Conservation (phyloP, 2,329 filamentous ascomycete species). For the Fusarium zealandicum region DNA sequence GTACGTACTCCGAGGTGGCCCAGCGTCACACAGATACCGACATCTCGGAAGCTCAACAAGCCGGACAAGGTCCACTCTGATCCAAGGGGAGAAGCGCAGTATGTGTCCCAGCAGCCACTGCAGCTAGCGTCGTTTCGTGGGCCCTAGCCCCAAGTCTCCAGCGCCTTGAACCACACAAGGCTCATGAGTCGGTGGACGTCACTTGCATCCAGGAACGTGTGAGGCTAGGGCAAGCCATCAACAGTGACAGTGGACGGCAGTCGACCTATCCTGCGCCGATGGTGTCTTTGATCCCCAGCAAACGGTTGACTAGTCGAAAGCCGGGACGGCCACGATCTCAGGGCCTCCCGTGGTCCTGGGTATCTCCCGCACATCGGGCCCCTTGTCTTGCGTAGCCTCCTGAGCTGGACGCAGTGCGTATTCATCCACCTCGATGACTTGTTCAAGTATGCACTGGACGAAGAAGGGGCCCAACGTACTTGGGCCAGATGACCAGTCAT, state of each 20-base stretch:
- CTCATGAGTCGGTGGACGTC: slow-evolving; percentile 41
- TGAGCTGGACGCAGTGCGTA: too few species aligned
- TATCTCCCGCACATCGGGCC: slow-evolving; percentile 40
- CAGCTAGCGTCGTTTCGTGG: slow-evolving; percentile 31
- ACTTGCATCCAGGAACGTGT: slow-evolving; percentile 44
- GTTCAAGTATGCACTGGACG: slow-evolving; percentile 4
- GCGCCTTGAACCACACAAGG: slow-evolving; percentile 29
- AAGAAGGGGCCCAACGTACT: slow-evolving; percentile 10
- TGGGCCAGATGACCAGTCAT: slow-evolving; percentile 37
- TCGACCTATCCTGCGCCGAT: slow-evolving; percentile 37
- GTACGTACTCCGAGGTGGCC: slow-evolving; percentile 9
- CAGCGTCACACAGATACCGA: slow-evolving; percentile 34
- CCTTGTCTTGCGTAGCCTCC: slow-evolving; percentile 25
- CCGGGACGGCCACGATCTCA: slow-evolving; percentile 40
- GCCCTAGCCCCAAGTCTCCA: slow-evolving; percentile 31
- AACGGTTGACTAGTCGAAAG: slow-evolving; percentile 34
- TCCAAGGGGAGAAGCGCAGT: slow-evolving; percentile 26
- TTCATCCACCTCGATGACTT: too few species aligned
- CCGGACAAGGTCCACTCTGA: slow-evolving; percentile 36
- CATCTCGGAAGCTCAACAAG: slow-evolving; percentile 41
- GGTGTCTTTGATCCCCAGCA: slow-evolving; percentile 39
- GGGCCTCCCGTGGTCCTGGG: slow-evolving; percentile 38
- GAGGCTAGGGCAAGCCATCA: slow-evolving; percentile 43
- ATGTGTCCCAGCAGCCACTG: slow-evolving; percentile 21
- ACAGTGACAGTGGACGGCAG: slow-evolving; percentile 39